Conservation (phyloP, 345 rosid genomes). For the Adansonia digitata region DNA sequence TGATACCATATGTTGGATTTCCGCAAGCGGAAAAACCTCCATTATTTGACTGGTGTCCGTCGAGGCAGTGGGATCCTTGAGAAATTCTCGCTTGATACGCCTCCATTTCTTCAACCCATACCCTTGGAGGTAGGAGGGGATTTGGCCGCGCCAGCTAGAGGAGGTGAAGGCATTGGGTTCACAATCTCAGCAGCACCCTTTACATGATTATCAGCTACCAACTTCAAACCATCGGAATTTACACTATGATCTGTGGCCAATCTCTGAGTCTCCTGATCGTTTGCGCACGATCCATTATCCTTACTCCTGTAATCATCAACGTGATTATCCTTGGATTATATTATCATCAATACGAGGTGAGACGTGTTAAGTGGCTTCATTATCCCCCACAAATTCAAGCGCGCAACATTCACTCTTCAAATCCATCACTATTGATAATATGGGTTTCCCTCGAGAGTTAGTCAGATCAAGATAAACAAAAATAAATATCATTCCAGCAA, state of each 20-base stretch:
- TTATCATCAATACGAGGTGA: conserved; percentile 17
- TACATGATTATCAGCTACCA: too few relatives aligned
- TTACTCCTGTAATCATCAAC: conserved; percentile 14
- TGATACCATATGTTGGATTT: conserved; percentile 40
- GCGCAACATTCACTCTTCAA: conserved; percentile 33
- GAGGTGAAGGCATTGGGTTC: conserved; percentile 15
- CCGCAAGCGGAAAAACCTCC: conserved; percentile 45
- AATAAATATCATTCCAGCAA: conserved; percentile 56
- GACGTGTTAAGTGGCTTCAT: conserved; percentile 29
- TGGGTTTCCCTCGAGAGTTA: conserved; percentile 12
- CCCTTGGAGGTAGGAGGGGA: too few relatives aligned
- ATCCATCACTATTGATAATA: conserved; percentile 35
- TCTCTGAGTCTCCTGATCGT: conserved; percentile 17
- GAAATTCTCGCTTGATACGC: conserved; percentile 58
- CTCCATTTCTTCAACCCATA: conserved; percentile 80
- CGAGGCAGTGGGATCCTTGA: conserved; percentile 37
- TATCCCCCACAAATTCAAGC: conserved; percentile 47
- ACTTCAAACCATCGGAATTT: conserved; percentile 13
- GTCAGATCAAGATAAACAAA: conserved; percentile 53
- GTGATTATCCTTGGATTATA: conserved; percentile 21
- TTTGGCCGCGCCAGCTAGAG: too few relatives aligned
- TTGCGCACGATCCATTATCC: conserved; percentile 36
- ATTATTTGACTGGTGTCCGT: conserved; percentile 43
- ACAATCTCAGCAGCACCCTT: conserved; percentile 13
- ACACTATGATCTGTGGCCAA: conserved; percentile 13